Evolutionary conservation across 352 stramenopile species (phyloP).

Genomic region (Phytophthora constricta): DNA sequence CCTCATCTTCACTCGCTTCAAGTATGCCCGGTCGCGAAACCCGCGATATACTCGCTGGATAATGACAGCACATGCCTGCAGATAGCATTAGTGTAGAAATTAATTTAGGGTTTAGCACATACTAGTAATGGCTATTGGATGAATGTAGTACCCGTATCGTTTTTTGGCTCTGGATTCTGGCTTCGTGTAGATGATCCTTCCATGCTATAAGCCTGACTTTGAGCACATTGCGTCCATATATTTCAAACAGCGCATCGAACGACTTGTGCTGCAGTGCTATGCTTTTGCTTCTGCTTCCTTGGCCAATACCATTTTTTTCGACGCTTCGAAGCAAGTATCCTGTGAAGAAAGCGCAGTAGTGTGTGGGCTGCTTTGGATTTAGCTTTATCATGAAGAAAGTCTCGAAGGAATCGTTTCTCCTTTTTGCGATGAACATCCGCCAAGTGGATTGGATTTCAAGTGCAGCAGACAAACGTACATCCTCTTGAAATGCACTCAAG

Average conservation of each 20-base stretch:
- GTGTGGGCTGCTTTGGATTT: constrained; percentile 33
- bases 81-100: background rate
- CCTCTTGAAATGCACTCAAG: constrained; percentile 45
- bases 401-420: constrained; percentile 30
- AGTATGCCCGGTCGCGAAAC: constrained; percentile 48
- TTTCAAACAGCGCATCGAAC: constrained; percentile 12
- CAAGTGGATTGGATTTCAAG: constrained; percentile 54
- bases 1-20: constrained; percentile 49
- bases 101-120: too few relatives aligned
- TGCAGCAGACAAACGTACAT: constrained; percentile 45
- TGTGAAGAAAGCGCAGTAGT: constrained; percentile 42
- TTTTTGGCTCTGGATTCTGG: constrained; percentile 29
- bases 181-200: constrained; percentile 32
- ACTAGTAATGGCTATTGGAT: background rate
- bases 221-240: constrained; percentile 23
- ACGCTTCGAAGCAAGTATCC: constrained; percentile 14
- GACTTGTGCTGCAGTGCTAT: constrained; percentile 9
- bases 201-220: constrained; percentile 37
- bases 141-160: constrained; percentile 32
- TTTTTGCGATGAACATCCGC: constrained; percentile 45
- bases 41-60: constrained; percentile 67
- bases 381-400: constrained; percentile 20
- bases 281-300: constrained; percentile 1
- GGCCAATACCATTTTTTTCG: constrained; percentile 1
- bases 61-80: constrained; percentile 32